phyloP scores from a whole-genome alignment of 129 eudicot genomes.

The Helianthus tuberosus region DNA sequence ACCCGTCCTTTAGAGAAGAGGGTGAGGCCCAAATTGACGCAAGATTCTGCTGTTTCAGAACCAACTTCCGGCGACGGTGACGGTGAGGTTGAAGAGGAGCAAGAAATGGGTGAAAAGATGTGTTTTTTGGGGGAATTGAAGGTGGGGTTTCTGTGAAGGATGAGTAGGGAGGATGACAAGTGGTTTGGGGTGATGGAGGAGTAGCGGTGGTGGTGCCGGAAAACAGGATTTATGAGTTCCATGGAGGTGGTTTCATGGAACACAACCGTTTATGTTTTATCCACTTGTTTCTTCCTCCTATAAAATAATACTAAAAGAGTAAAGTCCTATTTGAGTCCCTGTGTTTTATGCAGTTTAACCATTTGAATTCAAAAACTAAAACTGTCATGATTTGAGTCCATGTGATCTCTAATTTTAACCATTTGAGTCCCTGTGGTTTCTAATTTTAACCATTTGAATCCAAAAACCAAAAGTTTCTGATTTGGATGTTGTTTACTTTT shows the following conservation, averaged over 20 bases:
- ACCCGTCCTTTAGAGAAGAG: slow-evolving; percentile 95
- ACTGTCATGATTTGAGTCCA: no score
- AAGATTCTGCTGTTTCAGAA: slow-evolving; percentile 70
- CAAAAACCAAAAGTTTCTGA: no score
- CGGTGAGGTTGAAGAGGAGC: slow-evolving; percentile 63
- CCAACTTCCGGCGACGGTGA: slow-evolving; percentile 51
- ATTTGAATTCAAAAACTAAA: no score
- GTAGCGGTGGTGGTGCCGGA: slow-evolving; percentile 33
- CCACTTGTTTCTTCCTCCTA: slow-evolving; percentile 26
- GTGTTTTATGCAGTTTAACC: no score
- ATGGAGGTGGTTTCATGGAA: slow-evolving; percentile 40
- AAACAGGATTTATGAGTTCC: slow-evolving; percentile 47
- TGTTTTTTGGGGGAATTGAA: slow-evolving; percentile 22
- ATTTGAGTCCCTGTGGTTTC: no score
- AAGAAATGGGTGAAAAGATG: slow-evolving; percentile 33
- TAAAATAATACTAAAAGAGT: background rate
- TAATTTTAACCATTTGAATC: no score
- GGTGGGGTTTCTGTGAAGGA: slow-evolving; percentile 25
- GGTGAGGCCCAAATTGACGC: slow-evolving; percentile 78
- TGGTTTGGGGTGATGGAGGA: slow-evolving; percentile 22
- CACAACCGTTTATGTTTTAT: slow-evolving; percentile 37
- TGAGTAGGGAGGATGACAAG: slow-evolving; percentile 13
- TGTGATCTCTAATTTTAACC: no score
- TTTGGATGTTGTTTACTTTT: no score
- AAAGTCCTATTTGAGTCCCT: no score